These are phyloP conservation scores for Polychytrium aggregatum DNA, from an alignment of 192 early-diverging fungal species.

Conservation along the genomic window DNA sequence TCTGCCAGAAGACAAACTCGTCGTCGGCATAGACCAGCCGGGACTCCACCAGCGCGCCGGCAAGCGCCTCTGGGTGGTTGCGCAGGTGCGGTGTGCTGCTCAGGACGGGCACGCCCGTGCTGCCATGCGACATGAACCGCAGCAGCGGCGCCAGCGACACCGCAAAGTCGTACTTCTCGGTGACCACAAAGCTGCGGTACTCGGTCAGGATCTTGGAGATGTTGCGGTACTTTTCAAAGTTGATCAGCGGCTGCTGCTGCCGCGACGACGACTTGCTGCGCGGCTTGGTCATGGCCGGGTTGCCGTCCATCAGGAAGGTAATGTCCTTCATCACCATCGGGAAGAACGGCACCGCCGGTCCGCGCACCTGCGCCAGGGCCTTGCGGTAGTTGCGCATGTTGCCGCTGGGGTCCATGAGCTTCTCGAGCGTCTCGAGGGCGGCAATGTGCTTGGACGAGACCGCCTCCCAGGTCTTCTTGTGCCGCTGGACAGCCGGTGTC, in stretches of 20 bases:
- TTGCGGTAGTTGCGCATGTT: constrained; percentile 59
- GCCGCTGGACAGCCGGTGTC: constrained; percentile 38
- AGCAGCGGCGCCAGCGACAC: too few relatives aligned
- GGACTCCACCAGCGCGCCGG: too few relatives aligned
- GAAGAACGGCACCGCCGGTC: constrained; percentile 42
- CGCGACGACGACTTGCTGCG: background rate
- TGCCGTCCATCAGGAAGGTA: constrained; percentile 64
- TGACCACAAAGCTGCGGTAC: too few relatives aligned
- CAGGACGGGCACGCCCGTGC: too few relatives aligned
- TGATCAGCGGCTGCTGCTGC: constrained; percentile 6
- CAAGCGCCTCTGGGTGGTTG: too few relatives aligned
- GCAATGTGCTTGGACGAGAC: constrained; percentile 34
- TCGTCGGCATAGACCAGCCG: too few relatives aligned
- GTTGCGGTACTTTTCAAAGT: constrained; percentile 20
- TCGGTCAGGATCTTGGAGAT: too few relatives aligned
- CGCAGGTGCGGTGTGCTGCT: too few relatives aligned
- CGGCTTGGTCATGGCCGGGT: constrained; percentile 8
- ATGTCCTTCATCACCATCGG: constrained; percentile 62
- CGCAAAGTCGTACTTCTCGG: too few relatives aligned
- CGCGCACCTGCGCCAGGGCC: constrained; percentile 27
- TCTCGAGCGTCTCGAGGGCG: constrained; percentile 37
- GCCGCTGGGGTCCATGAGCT: constrained; percentile 42
- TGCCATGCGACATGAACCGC: too few relatives aligned
- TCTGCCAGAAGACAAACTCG: too few relatives aligned
- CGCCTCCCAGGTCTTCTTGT: constrained; percentile 47